These are phyloP conservation scores for Neopestalotiopsis clavispora DNA, from an alignment of 2,329 filamentous ascomycete species.

Conservation along the genomic window DNA sequence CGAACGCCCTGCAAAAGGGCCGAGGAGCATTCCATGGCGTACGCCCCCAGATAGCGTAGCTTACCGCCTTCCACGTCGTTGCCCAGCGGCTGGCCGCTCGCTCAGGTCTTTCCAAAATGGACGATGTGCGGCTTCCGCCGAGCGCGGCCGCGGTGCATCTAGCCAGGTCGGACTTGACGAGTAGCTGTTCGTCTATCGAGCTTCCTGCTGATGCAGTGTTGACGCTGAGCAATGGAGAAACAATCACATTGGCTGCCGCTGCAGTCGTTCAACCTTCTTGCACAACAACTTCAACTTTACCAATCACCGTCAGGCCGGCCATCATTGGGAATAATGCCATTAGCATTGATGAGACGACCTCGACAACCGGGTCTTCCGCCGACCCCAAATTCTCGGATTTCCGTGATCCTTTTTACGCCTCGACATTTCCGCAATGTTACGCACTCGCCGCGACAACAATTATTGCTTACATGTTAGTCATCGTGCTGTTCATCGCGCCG, in stretches of 20 bases:
- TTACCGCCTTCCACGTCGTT: constrained; percentile 28
- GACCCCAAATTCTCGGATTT: constrained; percentile 64
- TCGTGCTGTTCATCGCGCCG: constrained; percentile 94
- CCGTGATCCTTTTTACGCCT: constrained; percentile 89
- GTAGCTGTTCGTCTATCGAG: constrained; percentile 45
- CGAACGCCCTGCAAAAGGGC: constrained; percentile 24
- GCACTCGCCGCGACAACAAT: constrained; percentile 91
- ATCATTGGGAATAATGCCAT: constrained; percentile 47
- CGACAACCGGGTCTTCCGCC: constrained; percentile 26
- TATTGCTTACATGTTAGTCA: constrained; percentile 87
- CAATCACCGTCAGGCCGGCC: constrained; percentile 38
- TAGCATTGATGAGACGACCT: constrained; percentile 43
- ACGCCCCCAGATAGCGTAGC: constrained; percentile 32
- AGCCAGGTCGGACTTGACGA: constrained; percentile 26
- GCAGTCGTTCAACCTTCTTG: constrained; percentile 66
- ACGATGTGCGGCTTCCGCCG: constrained; percentile 26
- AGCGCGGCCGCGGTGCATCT: constrained; percentile 33
- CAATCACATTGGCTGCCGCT: constrained; percentile 63
- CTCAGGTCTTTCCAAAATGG: constrained; percentile 27
- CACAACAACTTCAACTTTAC: constrained; percentile 40
- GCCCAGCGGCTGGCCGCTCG: constrained; percentile 33
- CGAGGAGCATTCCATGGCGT: constrained; percentile 38
- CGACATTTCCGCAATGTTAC: constrained; percentile 90
- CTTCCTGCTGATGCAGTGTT: constrained; percentile 51
- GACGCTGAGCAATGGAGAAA: constrained; percentile 55